Conservation (phyloP, 2,329 filamentous ascomycete species). For the Sordariomycetes sp. region DNA sequence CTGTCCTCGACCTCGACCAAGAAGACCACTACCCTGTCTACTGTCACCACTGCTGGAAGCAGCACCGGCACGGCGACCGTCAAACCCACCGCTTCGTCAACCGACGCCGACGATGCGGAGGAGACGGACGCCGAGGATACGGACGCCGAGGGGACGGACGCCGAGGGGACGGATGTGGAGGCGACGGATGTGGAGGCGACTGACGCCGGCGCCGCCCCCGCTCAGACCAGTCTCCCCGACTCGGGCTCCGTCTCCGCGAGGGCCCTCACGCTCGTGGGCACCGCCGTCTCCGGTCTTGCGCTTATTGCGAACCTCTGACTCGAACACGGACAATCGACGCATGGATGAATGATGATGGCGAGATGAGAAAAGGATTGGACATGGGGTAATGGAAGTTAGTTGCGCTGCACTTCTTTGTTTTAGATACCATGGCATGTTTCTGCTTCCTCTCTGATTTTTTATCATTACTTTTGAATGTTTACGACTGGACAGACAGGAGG, state of each 20-base stretch:
- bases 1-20: slow-evolving; percentile 2
- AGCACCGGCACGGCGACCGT: neutral
- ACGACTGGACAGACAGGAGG: too few species aligned
- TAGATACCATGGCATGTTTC: too few species aligned
- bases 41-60: slow-evolving; percentile 4
- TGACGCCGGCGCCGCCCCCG: neutral
- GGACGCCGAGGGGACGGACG: neutral
- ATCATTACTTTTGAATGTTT: too few species aligned
- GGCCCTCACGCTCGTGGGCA: slow-evolving; percentile 5
- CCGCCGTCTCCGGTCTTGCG: slow-evolving; percentile 5
- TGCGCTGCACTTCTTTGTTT: too few species aligned
- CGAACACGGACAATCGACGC: neutral
- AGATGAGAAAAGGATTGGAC: neutral
- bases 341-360: neutral
- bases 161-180: neutral
- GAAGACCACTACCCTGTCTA: neutral
- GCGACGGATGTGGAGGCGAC: neutral
- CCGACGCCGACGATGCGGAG: neutral
- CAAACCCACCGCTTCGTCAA: slow-evolving; percentile 1
- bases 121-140: neutral
- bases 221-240: neutral
- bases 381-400: neutral
- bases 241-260: slow-evolving; percentile 1
- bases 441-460: too few species aligned
- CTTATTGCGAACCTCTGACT: slow-evolving; percentile 5